Conservation (phyloP, 345 rosid species). For the Bretschneidera sinensis region DNA sequence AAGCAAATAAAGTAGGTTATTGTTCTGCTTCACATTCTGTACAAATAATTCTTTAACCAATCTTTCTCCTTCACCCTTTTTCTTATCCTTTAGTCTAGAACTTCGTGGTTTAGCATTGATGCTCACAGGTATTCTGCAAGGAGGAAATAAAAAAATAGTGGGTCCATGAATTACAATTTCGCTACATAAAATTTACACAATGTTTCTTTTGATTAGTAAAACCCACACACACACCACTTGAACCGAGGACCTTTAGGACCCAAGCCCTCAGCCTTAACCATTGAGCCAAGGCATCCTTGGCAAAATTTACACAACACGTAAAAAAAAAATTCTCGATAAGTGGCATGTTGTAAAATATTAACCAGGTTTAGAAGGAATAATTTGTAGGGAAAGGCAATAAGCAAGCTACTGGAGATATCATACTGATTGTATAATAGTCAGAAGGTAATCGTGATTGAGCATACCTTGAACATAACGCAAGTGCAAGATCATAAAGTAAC, state of each 20-base stretch:
- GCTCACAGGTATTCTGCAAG: conserved; percentile 57
- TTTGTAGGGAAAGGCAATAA: conserved; percentile 3
- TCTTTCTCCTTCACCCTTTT: conserved; percentile 79
- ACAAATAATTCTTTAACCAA: conserved; percentile 80
- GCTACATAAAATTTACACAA: not conserved
- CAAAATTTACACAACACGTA: too few relatives aligned
- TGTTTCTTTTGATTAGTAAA: too few relatives aligned
- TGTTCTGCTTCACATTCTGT: conserved; percentile 57
- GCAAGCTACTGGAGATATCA: conserved; percentile 8
- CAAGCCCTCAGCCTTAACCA: too few relatives aligned
- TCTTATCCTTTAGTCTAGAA: conserved; percentile 88
- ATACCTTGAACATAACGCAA: conserved; percentile 79
- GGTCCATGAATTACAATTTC: not conserved
- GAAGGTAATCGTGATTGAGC: conserved; percentile 3
- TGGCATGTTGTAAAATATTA: too few relatives aligned
- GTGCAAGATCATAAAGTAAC: conserved; percentile 91
- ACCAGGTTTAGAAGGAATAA: not conserved
- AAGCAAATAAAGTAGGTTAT: conserved; percentile 62
- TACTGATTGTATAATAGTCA: conserved; percentile 1
- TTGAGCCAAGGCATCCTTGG: too few relatives aligned
- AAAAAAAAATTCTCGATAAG: too few relatives aligned
- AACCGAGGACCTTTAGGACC: too few relatives aligned
- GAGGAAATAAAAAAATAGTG: conserved; percentile 19
- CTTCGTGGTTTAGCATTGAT: conserved; percentile 68
- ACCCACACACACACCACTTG: too few relatives aligned